These are phyloP conservation scores for Apiotrichum mycotoxinovorans DNA, from an alignment of 1,284 basidiomycete species.

Conservation along the genomic window DNA sequence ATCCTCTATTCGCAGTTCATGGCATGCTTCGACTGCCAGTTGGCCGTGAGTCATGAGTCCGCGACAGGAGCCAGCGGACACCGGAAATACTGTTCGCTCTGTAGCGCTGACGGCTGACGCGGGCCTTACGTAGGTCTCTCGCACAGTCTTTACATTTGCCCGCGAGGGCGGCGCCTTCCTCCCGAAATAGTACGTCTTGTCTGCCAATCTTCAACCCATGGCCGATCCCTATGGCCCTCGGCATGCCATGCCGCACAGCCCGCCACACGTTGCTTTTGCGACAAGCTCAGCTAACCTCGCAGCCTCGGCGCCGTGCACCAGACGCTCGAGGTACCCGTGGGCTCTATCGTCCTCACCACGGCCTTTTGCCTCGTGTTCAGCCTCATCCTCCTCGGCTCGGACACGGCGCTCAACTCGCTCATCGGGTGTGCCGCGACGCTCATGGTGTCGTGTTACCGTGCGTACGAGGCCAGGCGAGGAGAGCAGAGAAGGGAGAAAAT, in stretches of 20 bases:
- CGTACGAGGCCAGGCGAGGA: too few relatives aligned
- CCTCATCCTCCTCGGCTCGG: slow-evolving; percentile 4
- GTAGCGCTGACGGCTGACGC: too few relatives aligned
- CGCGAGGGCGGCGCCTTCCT: slow-evolving; percentile 10
- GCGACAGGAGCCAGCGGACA: too few relatives aligned
- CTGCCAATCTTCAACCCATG: too few relatives aligned
- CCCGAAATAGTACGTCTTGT: neutral
- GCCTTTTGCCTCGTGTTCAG: slow-evolving; percentile 1
- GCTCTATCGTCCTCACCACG: slow-evolving; percentile 2
- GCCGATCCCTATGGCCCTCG: too few relatives aligned
- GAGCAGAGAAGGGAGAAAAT: too few relatives aligned
- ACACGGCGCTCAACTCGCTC: slow-evolving; percentile 9
- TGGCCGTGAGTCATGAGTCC: neutral
- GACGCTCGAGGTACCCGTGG: slow-evolving; percentile 3
- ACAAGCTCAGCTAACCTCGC: neutral
- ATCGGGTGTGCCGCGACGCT: slow-evolving; percentile 3
- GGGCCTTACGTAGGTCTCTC: neutral
- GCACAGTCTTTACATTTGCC: slow-evolving; percentile 6
- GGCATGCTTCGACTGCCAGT: slow-evolving; percentile 6
- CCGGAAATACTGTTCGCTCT: too few relatives aligned
- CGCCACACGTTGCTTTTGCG: too few relatives aligned
- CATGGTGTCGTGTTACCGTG: neutral
- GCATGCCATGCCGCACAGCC: too few relatives aligned
- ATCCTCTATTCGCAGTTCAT: slow-evolving; percentile 9
- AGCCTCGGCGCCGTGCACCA: slow-evolving; percentile 3